Percentiles rank a stretch among this genome's conserved stretches.
Evolutionary conservation across 2,329 filamentous ascomycete species (phyloP).

Genomic region (Nemania sp.): DNA sequence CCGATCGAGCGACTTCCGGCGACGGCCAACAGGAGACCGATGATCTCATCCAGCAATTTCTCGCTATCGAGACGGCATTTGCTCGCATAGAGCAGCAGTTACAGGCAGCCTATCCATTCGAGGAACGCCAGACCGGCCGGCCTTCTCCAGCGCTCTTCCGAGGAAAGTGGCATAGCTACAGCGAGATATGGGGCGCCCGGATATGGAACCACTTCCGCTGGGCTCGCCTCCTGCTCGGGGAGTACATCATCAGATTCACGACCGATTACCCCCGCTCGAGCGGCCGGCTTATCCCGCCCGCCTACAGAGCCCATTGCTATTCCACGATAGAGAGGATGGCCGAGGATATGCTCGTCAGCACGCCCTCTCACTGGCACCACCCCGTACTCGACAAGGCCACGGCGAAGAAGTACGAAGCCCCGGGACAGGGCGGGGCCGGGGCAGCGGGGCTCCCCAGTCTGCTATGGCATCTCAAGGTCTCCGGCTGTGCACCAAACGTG

Average conservation of each 20-base stretch:
- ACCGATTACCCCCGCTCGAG: slow-evolving; percentile 47
- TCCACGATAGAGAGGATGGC: slow-evolving; percentile 46
- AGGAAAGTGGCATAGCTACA: slow-evolving; percentile 59
- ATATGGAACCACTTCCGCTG: slow-evolving; percentile 66
- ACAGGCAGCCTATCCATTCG: slow-evolving; percentile 45
- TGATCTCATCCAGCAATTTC: slow-evolving; percentile 45
- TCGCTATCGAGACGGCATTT: slow-evolving; percentile 48
- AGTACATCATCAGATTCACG: slow-evolving; percentile 52
- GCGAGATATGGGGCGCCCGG: slow-evolving; percentile 56
- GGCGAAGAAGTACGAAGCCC: slow-evolving; percentile 42
- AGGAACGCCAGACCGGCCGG: slow-evolving; percentile 40
- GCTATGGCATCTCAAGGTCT: slow-evolving; percentile 53
- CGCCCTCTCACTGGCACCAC: slow-evolving; percentile 57
- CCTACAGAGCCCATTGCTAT: slow-evolving; percentile 41
- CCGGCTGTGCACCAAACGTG: slow-evolving; percentile 53
- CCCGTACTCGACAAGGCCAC: slow-evolving; percentile 48
- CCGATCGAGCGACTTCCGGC: slow-evolving; percentile 42
- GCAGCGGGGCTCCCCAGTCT: slow-evolving; percentile 53
- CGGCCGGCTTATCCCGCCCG: slow-evolving; percentile 38
- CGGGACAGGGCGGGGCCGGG: slow-evolving; percentile 49
- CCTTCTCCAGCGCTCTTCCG: slow-evolving; percentile 53
- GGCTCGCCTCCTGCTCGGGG: slow-evolving; percentile 57
- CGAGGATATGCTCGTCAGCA: slow-evolving; percentile 51
- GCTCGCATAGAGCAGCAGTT: slow-evolving; percentile 45
- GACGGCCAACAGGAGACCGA: slow-evolving; percentile 46